phyloP scores from a whole-genome alignment of 1,284 basidiomycete species.

The Vanrija humicola region DNA sequence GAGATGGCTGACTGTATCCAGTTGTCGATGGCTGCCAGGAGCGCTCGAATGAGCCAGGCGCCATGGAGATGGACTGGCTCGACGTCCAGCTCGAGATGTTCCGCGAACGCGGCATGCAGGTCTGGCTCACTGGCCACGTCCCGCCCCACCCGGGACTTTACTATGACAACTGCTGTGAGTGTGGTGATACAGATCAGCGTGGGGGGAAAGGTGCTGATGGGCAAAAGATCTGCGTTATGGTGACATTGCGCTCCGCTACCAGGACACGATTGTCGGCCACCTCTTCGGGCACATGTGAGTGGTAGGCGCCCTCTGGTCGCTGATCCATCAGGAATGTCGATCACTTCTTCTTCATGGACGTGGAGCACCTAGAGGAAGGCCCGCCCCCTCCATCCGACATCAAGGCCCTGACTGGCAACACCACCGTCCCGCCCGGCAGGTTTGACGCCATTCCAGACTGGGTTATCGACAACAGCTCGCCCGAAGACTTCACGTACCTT shows the following conservation, averaged over 20 bases:
- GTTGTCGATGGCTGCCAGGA: constrained; percentile 61
- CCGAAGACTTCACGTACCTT: constrained; percentile 12
- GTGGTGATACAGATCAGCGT: background rate
- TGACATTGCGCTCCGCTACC: constrained; percentile 74
- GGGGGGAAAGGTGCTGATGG: constrained; percentile 7
- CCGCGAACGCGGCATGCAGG: constrained; percentile 71
- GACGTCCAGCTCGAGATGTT: constrained; percentile 75
- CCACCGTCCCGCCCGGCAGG: no score
- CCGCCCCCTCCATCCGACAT: background rate
- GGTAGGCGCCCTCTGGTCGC: background rate
- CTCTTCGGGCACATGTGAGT: constrained; percentile 67
- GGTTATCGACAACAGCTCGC: background rate
- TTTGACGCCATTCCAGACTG: background rate
- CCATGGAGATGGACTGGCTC: constrained; percentile 83
- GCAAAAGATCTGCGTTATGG: constrained; percentile 70
- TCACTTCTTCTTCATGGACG: constrained; percentile 51
- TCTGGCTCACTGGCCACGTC: constrained; percentile 56
- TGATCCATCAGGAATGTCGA: constrained; percentile 46
- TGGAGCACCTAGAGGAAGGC: constrained; percentile 37
- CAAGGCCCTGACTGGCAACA: background rate
- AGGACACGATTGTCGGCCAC: constrained; percentile 87
- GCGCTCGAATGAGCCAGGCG: constrained; percentile 65
- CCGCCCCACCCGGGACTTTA: constrained; percentile 72
- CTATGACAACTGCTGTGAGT: constrained; percentile 66
- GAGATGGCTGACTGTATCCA: constrained; percentile 9